These are phyloP conservation scores for Candida bentonensis DNA, from an alignment of 805 yeast species.

Conservation along the genomic window DNA sequence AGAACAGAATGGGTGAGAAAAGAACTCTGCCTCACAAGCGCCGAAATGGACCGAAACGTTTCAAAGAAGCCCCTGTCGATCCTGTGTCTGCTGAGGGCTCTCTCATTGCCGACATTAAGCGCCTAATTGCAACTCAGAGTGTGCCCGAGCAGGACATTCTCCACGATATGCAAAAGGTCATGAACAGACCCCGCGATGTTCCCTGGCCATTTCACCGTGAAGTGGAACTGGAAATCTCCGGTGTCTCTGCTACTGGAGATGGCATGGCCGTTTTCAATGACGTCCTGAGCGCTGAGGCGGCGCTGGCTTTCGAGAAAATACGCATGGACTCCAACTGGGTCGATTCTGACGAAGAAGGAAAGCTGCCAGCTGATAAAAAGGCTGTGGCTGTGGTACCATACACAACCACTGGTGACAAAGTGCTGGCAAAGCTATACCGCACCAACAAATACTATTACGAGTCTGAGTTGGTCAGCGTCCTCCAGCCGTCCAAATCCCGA, in stretches of 20 bases:
- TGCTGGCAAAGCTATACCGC: constrained; percentile 55
- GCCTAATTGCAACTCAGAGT: constrained; percentile 32
- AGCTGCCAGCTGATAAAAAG: not conserved
- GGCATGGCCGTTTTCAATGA: constrained; percentile 62
- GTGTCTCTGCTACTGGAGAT: constrained; percentile 69
- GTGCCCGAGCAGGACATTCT: constrained; percentile 30
- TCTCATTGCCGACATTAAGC: constrained; percentile 56
- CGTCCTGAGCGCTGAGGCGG: too few relatives aligned
- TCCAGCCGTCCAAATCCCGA: constrained; percentile 29
- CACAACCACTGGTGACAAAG: constrained; percentile 75
- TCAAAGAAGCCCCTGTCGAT: constrained; percentile 51
- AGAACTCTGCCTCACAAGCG: not conserved
- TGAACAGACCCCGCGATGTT: constrained; percentile 34
- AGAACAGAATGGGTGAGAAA: not conserved
- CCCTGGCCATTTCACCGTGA: constrained; percentile 37
- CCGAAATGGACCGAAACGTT: constrained; percentile 23
- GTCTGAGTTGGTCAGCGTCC: constrained; percentile 51
- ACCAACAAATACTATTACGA: constrained; percentile 65
- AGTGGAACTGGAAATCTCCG: constrained; percentile 45
- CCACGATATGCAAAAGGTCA: constrained; percentile 52
- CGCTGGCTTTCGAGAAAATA: too few relatives aligned
- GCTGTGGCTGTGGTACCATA: constrained; percentile 64
- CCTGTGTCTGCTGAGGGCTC: constrained; percentile 74
- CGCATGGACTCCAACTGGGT: constrained; percentile 10
- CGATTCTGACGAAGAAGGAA: not conserved